Base-by-base conservation (phyloP, 495 filamentous ascomycete species). In the Massariosphaeria phaeospora region DNA sequence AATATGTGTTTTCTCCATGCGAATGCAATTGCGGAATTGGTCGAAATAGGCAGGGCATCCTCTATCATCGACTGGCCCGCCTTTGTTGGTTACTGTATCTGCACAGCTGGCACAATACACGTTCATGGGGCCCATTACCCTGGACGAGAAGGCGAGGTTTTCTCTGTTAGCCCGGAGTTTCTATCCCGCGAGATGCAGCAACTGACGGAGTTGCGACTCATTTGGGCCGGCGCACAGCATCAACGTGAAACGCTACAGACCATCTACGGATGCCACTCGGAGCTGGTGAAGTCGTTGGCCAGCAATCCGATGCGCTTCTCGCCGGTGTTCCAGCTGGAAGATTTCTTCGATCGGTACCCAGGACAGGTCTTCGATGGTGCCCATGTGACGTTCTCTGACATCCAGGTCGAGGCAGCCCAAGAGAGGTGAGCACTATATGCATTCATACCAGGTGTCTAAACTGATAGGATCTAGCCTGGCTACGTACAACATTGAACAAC, bases 1-100 rank as follows among this genome's bases (percentile, higher is more conserved):
- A 89, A 90, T 53, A 77, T 90, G 45, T 91, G 88, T 67, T 91
- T 94, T 67, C 75, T 86, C 13, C 88, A 94, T 59, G 86, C 88
- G 8, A 94, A 91, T 67, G 86, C 87, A 0, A 89, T 94, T 44
- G 83, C 85, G 4, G 88, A 91, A 58, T 73, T 94, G 0, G 85
- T 91, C 17, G 85, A 89, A 65, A 77, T 91, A 18, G 86, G 84
- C 1, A 80, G 81, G 41, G 74, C 72, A 31, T 75, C 74, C 30
- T 74, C 80, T 3, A 75, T 82, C 7, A 79, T 89, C 29, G 87
- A 90, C 65, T 91, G 86, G 86, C 86, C 88, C 0, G 83, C 81
- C 0, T 89, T 91, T 61, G 82, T 90, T 0, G 84, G 85, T 2
- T 91, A 88, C 68, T 90, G 87, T 52, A 79, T 94, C 23, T 84